These are phyloP conservation scores for Juglanconis sp. DNA, from an alignment of 2,329 filamentous ascomycete genomes.

Conservation along the genomic window DNA sequence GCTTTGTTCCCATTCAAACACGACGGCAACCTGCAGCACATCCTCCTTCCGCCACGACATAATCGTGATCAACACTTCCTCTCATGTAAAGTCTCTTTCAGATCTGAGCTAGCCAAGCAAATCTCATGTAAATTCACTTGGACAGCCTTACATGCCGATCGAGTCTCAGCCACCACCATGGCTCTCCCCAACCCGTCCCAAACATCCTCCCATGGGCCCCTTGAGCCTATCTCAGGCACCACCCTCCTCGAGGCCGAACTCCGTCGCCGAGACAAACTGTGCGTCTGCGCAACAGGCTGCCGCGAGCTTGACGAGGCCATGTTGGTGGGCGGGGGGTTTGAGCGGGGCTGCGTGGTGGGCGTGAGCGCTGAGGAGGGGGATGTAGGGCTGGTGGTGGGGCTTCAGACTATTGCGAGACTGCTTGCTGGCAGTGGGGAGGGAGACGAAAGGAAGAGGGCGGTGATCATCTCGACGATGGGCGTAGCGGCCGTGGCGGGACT, in stretches of 20 bases:
- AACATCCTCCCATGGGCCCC: slow-evolving; percentile 42
- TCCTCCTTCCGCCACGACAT: too few species aligned
- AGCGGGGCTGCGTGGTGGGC: slow-evolving; percentile 51
- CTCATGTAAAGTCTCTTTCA: too few species aligned
- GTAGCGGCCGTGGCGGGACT: slow-evolving; percentile 36
- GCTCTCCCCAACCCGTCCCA: slow-evolving; percentile 29
- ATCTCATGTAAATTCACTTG: too few species aligned
- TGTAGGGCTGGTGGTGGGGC: slow-evolving; percentile 45
- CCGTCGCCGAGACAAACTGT: slow-evolving; percentile 30
- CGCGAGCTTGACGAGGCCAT: slow-evolving; percentile 48
- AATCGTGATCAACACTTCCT: too few species aligned
- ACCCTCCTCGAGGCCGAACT: slow-evolving; percentile 39
- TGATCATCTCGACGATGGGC: slow-evolving; percentile 50
- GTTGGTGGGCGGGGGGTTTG: slow-evolving; percentile 37
- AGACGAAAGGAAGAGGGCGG: slow-evolving; percentile 29
- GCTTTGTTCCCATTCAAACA: too few species aligned
- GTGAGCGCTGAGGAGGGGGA: slow-evolving; percentile 51
- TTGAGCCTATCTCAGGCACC: slow-evolving; percentile 43
- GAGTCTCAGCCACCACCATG: slow-evolving; percentile 8
- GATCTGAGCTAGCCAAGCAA: too few species aligned
- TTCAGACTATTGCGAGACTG: not conserved
- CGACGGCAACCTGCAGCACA: too few species aligned
- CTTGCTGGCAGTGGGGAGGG: slow-evolving; percentile 10
- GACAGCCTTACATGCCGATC: not conserved
- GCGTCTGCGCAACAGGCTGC: slow-evolving; percentile 41